phyloP scores from a whole-genome alignment of 306 rosid genomes.

The Fragaria nilgerrensis region DNA sequence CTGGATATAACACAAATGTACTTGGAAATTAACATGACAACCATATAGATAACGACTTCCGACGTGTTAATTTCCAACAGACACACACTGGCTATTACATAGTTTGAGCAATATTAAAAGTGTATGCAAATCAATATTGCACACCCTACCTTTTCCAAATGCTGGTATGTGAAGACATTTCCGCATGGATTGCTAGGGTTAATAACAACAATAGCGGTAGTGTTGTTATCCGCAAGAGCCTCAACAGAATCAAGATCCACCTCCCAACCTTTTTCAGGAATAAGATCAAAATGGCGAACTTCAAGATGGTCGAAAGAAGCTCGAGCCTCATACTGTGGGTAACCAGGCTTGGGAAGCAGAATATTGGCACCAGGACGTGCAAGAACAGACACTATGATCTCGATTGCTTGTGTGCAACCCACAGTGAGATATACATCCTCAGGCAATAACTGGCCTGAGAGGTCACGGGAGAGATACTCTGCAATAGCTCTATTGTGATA shows the following conservation, averaged over 20 bases:
- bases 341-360: conserved; percentile 62
- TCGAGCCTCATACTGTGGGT: conserved; percentile 51
- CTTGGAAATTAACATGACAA: neutral
- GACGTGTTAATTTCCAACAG: neutral
- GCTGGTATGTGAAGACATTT: conserved; percentile 53
- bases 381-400: conserved; percentile 45
- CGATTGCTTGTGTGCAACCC: conserved; percentile 61
- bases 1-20: conserved; percentile 13
- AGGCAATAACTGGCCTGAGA: neutral
- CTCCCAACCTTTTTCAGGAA: conserved; percentile 54
- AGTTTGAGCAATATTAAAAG: neutral
- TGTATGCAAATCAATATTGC: neutral
- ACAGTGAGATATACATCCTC: conserved; percentile 36
- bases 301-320: conserved; percentile 38
- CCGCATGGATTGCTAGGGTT: conserved; percentile 70
- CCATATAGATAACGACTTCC: neutral
- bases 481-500: neutral
- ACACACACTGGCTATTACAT: neutral
- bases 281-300: conserved; percentile 50
- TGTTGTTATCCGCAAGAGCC: conserved; percentile 51
- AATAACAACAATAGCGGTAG: conserved; percentile 53
- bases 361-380: conserved; percentile 56
- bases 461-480: conserved; percentile 4
- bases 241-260: conserved; percentile 52
- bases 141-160: conserved; percentile 42